Evolutionary conservation across 768 basidiomycete species (phyloP), one percentile per base, ranked within the genome.

Genomic region (Suillus discolor): DNA sequence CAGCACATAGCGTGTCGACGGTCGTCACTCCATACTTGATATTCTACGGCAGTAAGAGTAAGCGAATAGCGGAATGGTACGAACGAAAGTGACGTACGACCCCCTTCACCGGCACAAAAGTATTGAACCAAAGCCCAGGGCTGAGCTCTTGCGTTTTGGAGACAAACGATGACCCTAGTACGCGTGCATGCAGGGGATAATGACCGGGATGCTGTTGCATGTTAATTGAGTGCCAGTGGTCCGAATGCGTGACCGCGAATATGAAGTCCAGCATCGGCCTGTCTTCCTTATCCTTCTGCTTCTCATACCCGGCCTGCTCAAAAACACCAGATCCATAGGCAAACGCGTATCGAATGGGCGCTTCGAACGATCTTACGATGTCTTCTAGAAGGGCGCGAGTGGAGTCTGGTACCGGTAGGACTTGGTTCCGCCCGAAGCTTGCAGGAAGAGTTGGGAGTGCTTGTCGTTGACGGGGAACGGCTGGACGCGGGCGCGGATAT

Each of bases 11-110:
- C 66, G 89, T 90, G 71, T 96, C 93, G 11, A 97, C 86, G 0
- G 94, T 94, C 41, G 96, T 96, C 34, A 97, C 89, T 16, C 97
- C 97, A 75, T 99, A 99, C 80, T 99, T 99, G 79, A 99, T 93
- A 62, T 83, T 90, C 94, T 97, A 72, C 34, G 47, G 45, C 16
- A 60, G 44, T n/a, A 28, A 47, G 31, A 25, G 20, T 42, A 57
- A 6, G 53, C 71, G 62, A 67, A 42, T n/a, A 39, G 28, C 7
- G 28, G 7, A 42, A 18, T 18, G 28, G 59, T 44, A 28, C 7
- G 39, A 9, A 54, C 57, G 65, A 68, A 65, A 65, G 42, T 63
- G 34, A 85, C 94, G 77, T 77, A 97, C 94, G 71, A 91, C 89
- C 61, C 91, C 94, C 62, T 87, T 84, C 78, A 96, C 87, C 7